These are phyloP conservation scores for Ambrosiella cleistominuta DNA, from an alignment of 2,329 filamentous ascomycete genomes.

Conservation along the genomic window DNA sequence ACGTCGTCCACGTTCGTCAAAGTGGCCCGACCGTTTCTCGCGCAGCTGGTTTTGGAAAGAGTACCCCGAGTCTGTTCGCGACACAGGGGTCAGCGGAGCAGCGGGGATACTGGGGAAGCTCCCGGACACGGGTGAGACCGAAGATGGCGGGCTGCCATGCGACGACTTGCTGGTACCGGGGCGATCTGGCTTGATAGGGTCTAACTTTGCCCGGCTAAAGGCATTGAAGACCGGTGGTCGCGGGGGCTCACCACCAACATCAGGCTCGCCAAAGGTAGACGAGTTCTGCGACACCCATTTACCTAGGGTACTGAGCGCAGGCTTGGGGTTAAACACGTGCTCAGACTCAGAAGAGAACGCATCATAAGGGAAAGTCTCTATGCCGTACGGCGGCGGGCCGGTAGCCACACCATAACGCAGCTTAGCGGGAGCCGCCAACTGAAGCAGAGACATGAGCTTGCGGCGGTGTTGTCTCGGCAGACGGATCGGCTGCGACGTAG, in stretches of 20 bases:
- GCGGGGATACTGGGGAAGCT: conserved; percentile 56
- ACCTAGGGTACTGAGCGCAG: conserved; percentile 54
- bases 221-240: conserved; percentile 72
- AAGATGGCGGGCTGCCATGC: conserved; percentile 43
- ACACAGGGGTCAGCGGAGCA: conserved; percentile 50
- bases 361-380: conserved; percentile 84
- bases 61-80: conserved; percentile 80
- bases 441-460: conserved; percentile 75
- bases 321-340: conserved; percentile 56
- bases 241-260: conserved; percentile 27
- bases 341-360: conserved; percentile 76
- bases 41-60: conserved; percentile 69
- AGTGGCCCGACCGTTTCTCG: conserved; percentile 89
- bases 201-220: conserved; percentile 60
- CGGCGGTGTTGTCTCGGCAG: conserved; percentile 77
- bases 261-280: conserved; percentile 59
- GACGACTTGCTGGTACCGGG: conserved; percentile 57
- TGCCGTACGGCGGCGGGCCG: conserved; percentile 82
- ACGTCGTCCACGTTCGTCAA: conserved; percentile 63
- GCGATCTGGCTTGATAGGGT: conserved; percentile 49
- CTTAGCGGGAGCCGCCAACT: conserved; percentile 79
- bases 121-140: conserved; percentile 58
- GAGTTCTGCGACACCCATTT: conserved; percentile 85
- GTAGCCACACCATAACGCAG: conserved; percentile 67
- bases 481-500: conserved; percentile 56